phyloP scores from a whole-genome alignment of 2,329 filamentous ascomycete genomes.

The Neocucurbitaria cava region DNA sequence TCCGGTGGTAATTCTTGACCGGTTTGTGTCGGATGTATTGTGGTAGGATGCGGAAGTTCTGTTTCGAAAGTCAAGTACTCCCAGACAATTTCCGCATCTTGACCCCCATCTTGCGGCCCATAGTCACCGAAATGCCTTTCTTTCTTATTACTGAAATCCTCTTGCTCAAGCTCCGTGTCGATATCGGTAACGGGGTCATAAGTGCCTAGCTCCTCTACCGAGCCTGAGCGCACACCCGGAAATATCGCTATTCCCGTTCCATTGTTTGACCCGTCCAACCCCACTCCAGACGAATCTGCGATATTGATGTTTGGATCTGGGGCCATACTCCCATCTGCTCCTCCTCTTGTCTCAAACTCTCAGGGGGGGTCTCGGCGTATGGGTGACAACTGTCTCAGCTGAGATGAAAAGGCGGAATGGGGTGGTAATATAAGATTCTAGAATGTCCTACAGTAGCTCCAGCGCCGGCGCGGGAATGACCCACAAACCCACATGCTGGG shows the following conservation, averaged over 20 bases:
- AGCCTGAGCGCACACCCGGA: slow-evolving; percentile 6
- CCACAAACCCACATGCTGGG: slow-evolving; percentile 9
- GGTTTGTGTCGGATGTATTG: slow-evolving; percentile 42
- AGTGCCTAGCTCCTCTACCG: slow-evolving; percentile 1
- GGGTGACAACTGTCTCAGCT: slow-evolving; percentile 3
- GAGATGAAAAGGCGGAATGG: neutral
- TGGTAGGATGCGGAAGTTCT: slow-evolving; percentile 58
- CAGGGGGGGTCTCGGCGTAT: slow-evolving; percentile 1
- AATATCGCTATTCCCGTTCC: slow-evolving; percentile 41
- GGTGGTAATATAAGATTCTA: slow-evolving; percentile 13
- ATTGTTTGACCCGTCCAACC: slow-evolving; percentile 12
- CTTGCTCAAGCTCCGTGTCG: slow-evolving; percentile 19
- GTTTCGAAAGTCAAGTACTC: slow-evolving; percentile 70
- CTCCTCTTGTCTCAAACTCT: neutral
- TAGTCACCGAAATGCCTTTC: slow-evolving; percentile 16
- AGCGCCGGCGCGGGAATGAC: slow-evolving; percentile 13
- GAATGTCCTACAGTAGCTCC: slow-evolving; percentile 6
- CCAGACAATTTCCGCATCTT: slow-evolving; percentile 55
- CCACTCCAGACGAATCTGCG: slow-evolving; percentile 26
- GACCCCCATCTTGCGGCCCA: slow-evolving; percentile 11
- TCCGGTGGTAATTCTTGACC: slow-evolving; percentile 57
- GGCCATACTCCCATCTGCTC: slow-evolving; percentile 39
- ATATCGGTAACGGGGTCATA: slow-evolving; percentile 17
- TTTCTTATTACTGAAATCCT: slow-evolving; percentile 21
- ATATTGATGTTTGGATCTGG: slow-evolving; percentile 45